Evolutionary conservation across 176 grass and related monocot genomes (phyloP).

Genomic region (Triticum urartu): DNA sequence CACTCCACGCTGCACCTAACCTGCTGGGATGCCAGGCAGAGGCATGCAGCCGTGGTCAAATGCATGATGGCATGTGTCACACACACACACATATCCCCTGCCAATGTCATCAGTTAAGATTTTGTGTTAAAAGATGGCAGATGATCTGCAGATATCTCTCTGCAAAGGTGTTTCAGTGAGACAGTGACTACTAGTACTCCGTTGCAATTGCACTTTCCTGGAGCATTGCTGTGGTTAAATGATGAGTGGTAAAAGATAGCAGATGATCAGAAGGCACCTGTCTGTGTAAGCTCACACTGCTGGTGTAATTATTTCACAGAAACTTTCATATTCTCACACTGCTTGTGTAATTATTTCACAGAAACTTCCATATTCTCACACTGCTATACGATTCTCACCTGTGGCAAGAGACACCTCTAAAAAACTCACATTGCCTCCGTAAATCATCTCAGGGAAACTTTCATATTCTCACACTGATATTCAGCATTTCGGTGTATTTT

Average conservation of each 20-base stretch:
- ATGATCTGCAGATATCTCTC: not conserved
- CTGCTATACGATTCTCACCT: not conserved
- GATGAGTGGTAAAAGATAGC: too few relatives aligned
- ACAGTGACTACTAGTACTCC: not conserved
- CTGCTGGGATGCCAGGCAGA: constrained; percentile 30
- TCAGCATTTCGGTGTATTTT: not conserved
- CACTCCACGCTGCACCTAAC: constrained; percentile 39
- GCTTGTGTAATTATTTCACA: too few relatives aligned
- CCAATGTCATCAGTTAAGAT: constrained; percentile 2
- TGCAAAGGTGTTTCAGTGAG: not conserved
- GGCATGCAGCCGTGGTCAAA: constrained; percentile 13
- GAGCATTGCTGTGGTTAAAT: too few relatives aligned
- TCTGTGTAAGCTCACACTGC: not conserved
- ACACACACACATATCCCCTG: constrained; percentile 15
- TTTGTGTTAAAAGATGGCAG: not conserved
- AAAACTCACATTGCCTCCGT: not conserved
- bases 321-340: not conserved
- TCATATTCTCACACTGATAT: not conserved
- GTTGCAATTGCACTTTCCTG: not conserved
- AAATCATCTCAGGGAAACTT: not conserved
- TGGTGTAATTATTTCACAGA: not conserved
- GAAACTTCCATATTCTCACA: not conserved
- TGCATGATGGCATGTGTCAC: constrained; percentile 28
- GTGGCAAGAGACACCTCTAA: not conserved
- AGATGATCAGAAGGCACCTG: too few relatives aligned